Conservation (phyloP, 108 stramenopile genomes). For the Cyclotella baltica region DNA sequence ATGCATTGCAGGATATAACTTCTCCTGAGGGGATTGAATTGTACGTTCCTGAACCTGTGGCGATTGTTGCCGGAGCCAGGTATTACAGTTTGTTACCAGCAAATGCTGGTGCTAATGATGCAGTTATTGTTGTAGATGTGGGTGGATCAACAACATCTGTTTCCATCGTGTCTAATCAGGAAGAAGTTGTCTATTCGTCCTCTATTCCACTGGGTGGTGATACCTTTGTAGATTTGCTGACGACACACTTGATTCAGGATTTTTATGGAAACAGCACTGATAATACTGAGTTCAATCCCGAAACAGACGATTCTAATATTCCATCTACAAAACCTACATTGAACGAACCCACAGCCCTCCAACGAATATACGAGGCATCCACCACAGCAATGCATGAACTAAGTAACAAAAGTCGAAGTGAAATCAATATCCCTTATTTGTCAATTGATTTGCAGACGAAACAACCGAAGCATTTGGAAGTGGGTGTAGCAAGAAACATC, state of each 20-base stretch:
- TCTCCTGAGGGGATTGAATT: slow-evolving; percentile 37
- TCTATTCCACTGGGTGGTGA: slow-evolving; percentile 73
- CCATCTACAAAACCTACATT: slow-evolving; percentile 27
- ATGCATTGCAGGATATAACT: slow-evolving; percentile 16
- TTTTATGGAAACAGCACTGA: slow-evolving; percentile 32
- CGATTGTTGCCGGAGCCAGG: slow-evolving; percentile 78
- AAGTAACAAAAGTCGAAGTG: slow-evolving; percentile 58
- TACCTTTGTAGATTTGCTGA: slow-evolving; percentile 63
- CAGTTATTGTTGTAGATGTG: slow-evolving; percentile 75
- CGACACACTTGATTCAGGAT: slow-evolving; percentile 49
- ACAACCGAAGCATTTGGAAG: slow-evolving; percentile 69
- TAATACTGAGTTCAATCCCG: background rate
- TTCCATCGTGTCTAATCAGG: slow-evolving; percentile 55
- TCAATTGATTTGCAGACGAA: slow-evolving; percentile 53
- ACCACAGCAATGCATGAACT: slow-evolving; percentile 64
- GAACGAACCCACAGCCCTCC: slow-evolving; percentile 43
- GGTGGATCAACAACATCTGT: slow-evolving; percentile 65
- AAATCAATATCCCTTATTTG: slow-evolving; percentile 81
- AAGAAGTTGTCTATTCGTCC: slow-evolving; percentile 44
- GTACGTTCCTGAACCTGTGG: slow-evolving; percentile 75
- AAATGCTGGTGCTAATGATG: background rate
- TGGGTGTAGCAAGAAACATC: slow-evolving; percentile 66
- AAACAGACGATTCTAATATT: slow-evolving; percentile 20
- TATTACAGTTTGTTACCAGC: slow-evolving; percentile 56
- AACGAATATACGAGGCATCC: slow-evolving; percentile 50